These are phyloP conservation scores for Microascus cirrosus DNA, from an alignment of 2,329 filamentous ascomycete species.

Conservation along the genomic window DNA sequence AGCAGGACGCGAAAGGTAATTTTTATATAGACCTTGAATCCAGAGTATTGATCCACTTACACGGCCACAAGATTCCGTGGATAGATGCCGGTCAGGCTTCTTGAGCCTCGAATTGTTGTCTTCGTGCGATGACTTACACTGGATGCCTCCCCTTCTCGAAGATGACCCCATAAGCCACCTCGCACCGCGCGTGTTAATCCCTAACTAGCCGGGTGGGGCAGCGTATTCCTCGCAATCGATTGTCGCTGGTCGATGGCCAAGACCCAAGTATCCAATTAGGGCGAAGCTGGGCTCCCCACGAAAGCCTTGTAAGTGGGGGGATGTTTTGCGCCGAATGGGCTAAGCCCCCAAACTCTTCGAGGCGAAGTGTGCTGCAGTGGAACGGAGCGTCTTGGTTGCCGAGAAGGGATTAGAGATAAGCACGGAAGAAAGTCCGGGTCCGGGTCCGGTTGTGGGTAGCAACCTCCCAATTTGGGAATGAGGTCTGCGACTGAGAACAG, in stretches of 20 bases:
- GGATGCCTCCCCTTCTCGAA: background rate
- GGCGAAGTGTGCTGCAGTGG: background rate
- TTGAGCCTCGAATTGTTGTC: background rate
- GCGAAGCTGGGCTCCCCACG: background rate
- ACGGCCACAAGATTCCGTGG: background rate
- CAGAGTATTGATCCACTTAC: too few species aligned
- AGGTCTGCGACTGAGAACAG: background rate
- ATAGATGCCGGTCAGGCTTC: background rate
- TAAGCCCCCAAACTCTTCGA: background rate
- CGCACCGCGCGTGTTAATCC: background rate
- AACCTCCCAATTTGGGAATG: background rate
- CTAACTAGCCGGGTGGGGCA: background rate
- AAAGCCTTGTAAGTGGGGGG: background rate
- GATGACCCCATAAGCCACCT: background rate
- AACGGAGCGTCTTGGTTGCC: background rate
- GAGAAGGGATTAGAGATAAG: background rate
- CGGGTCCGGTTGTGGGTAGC: background rate
- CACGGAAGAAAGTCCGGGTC: background rate
- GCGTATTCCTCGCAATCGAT: background rate
- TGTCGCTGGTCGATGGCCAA: background rate
- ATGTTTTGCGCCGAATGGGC: background rate
- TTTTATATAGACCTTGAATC: background rate
- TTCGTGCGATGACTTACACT: background rate
- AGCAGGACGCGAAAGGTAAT: background rate
- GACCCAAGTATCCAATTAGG: background rate